Conservation (phyloP, 257 asterid genomes). For the Nicotiana otophora region DNA sequence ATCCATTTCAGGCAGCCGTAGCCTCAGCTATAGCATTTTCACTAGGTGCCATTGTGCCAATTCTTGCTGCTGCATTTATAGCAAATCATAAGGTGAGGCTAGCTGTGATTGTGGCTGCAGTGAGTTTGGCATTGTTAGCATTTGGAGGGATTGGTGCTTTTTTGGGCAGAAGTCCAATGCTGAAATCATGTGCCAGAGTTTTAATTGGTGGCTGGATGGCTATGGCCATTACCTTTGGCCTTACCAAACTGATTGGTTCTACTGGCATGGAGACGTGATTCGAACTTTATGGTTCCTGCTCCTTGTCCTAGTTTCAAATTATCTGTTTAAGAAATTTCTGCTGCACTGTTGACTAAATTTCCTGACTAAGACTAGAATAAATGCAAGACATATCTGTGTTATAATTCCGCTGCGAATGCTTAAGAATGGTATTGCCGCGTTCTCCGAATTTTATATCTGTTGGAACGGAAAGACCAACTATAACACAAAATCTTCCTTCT, state of each 20-base stretch:
- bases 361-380: neutral
- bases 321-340: neutral
- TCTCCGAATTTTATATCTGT: neutral
- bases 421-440: neutral
- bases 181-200: conserved; percentile 42
- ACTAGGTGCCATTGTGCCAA: conserved; percentile 55
- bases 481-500: neutral
- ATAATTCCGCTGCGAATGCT: neutral
- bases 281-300: neutral
- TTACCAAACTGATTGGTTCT: conserved; percentile 14
- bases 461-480: neutral
- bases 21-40: conserved; percentile 61
- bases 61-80: conserved; percentile 55
- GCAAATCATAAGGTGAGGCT: conserved; percentile 35
- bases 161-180: conserved; percentile 38
- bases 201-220: conserved; percentile 74
- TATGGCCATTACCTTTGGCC: conserved; percentile 66
- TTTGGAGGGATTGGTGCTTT: conserved; percentile 56
- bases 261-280: conserved; percentile 13
- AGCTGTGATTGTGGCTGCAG: conserved; percentile 38
- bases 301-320: neutral
- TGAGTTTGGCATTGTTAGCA: conserved; percentile 44
- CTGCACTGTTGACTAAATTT: neutral
- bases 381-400: neutral
- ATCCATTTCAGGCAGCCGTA: conserved; percentile 54